Percentiles rank a stretch among this genome's conserved stretches.
Evolutionary conservation across 305 asterid genomes (phyloP).

Genomic region (Fraxinus nigra): DNA sequence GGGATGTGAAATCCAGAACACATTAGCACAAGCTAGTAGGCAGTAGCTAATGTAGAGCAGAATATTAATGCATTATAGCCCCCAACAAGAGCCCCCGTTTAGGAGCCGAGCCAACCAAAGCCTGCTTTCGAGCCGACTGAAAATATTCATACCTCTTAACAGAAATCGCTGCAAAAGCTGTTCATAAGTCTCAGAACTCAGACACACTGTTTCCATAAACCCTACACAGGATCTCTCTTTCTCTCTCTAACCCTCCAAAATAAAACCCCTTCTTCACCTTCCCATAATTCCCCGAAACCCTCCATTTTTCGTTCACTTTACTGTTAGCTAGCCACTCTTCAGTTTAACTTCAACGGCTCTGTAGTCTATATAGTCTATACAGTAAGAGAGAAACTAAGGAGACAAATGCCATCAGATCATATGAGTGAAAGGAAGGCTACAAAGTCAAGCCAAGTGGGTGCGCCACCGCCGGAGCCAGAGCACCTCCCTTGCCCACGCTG

Average conservation of each 20-base stretch:
- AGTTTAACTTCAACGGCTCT: not conserved
- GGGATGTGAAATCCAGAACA: not conserved
- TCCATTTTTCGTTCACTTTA: not conserved
- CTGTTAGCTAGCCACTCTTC: not conserved
- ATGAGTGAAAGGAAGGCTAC: slow-evolving; percentile 35
- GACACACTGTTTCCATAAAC: slow-evolving; percentile 38
- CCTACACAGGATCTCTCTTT: slow-evolving; percentile 32
- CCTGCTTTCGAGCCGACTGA: slow-evolving; percentile 64
- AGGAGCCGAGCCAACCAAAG: slow-evolving; percentile 16
- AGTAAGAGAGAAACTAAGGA: not conserved
- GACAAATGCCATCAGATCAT: slow-evolving; percentile 40
- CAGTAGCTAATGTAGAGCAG: not conserved
- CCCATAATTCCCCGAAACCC: slow-evolving; percentile 13
- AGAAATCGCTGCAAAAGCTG: slow-evolving; percentile 67
- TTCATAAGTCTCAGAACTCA: slow-evolving; percentile 32
- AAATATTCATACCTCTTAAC: slow-evolving; percentile 22
- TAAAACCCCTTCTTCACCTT: slow-evolving; percentile 27
- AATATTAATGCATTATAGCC: slow-evolving; percentile 1
- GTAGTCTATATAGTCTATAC: not conserved
- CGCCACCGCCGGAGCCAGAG: slow-evolving; percentile 76
- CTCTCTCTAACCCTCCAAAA: slow-evolving; percentile 27
- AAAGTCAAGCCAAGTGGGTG: slow-evolving; percentile 39
- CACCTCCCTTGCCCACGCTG: slow-evolving; percentile 92
- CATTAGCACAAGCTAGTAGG: not conserved
- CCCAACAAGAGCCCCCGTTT: slow-evolving; percentile 19